Evolutionary conservation across 805 yeast species (phyloP).

Genomic region (Saccharomycopsis schoenii): DNA sequence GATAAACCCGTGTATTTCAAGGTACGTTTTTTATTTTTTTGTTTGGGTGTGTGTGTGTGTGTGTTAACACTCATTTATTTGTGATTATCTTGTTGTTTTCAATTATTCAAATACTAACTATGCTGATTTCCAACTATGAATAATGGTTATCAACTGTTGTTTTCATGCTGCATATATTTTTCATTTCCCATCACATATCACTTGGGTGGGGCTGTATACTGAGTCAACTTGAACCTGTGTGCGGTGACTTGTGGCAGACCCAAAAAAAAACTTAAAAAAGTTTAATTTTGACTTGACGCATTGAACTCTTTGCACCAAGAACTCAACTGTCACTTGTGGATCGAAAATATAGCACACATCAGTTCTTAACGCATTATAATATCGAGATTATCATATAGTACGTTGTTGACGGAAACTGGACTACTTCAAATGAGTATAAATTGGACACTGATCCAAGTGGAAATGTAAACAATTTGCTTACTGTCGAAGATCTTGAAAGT

Average conservation of each 20-base stretch:
- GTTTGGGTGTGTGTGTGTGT: not conserved
- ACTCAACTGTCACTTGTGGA: not conserved
- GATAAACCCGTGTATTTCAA: constrained; percentile 33
- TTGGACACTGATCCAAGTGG: constrained; percentile 38
- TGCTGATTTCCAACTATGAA: not conserved
- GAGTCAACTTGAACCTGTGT: not conserved
- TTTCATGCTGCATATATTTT: too few relatives aligned
- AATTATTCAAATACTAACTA: not conserved
- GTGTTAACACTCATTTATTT: not conserved
- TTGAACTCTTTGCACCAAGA: too few relatives aligned
- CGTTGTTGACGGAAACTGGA: constrained; percentile 55
- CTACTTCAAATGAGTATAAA: constrained; percentile 25
- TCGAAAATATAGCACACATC: not conserved
- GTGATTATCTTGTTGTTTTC: too few relatives aligned
- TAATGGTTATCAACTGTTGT: too few relatives aligned
- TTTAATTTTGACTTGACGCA: not conserved
- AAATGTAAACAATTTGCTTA: constrained; percentile 40
- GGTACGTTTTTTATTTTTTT: constrained; percentile 13
- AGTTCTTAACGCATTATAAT: not conserved
- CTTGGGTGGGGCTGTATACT: too few relatives aligned
- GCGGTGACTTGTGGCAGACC: not conserved
- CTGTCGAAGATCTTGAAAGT: constrained; percentile 27
- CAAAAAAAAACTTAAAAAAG: not conserved
- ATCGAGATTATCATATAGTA: constrained; percentile 22
- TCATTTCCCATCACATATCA: too few relatives aligned